These are phyloP conservation scores for Dothistroma septosporum DNA, from an alignment of 2,329 filamentous ascomycete species.

Conservation along the genomic window DNA sequence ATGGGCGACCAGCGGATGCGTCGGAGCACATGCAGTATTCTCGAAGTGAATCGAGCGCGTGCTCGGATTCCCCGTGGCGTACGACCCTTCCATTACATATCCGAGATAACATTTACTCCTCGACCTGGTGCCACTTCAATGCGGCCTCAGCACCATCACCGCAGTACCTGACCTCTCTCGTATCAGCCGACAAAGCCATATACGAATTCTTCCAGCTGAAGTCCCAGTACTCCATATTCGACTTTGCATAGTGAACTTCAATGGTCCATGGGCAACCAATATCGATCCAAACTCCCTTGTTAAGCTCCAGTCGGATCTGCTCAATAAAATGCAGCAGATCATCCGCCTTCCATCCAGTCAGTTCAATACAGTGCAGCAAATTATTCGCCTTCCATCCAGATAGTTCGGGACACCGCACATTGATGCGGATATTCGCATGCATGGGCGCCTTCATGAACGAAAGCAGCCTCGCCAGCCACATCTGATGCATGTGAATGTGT, in stretches of 20 bases:
- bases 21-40: no score
- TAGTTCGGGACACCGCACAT: not conserved
- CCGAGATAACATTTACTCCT: no score
- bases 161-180: not conserved
- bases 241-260: not conserved
- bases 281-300: not conserved
- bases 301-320: not conserved
- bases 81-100: not conserved
- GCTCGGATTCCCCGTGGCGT: not conserved
- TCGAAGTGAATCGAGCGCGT: no score
- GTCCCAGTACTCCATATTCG: not conserved
- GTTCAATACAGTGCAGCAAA: not conserved
- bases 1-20: no score
- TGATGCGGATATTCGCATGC: not conserved
- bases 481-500: not conserved
- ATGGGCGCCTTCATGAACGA: not conserved
- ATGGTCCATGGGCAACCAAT: not conserved
- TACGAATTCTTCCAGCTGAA: not conserved
- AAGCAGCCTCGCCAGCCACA: not conserved
- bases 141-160: not conserved
- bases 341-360: not conserved
- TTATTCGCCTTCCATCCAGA: not conserved
- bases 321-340: not conserved
- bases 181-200: not conserved
- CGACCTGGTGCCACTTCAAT: not conserved